Evolutionary conservation across 108 stramenopile species (phyloP).

Genomic region (Conticribra guillardii): DNA sequence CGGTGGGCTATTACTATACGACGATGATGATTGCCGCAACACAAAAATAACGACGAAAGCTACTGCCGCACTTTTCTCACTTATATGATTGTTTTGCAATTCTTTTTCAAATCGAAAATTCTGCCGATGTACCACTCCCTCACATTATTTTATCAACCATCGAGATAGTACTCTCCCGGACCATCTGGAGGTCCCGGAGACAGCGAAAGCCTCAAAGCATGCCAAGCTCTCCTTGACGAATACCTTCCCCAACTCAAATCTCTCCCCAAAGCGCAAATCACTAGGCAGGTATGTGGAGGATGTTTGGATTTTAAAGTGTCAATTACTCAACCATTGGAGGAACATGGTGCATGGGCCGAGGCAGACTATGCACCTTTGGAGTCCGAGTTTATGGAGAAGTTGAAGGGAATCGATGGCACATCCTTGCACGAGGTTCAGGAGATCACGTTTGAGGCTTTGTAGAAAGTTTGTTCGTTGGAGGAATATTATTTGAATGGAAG

Average conservation of each 20-base stretch:
- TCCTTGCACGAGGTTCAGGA: slow-evolving; percentile 64
- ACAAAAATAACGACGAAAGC: too few relatives aligned
- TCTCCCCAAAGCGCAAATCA: slow-evolving; percentile 61
- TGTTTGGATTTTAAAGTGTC: slow-evolving; percentile 73
- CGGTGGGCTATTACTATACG: too few relatives aligned
- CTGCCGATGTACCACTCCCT: background rate
- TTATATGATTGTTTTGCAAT: background rate
- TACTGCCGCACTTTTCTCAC: too few relatives aligned
- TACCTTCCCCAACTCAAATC: slow-evolving; percentile 62
- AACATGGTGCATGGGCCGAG: slow-evolving; percentile 56
- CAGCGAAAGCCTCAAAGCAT: slow-evolving; percentile 66
- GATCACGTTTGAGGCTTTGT: slow-evolving; percentile 49
- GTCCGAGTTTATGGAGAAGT: slow-evolving; percentile 60
- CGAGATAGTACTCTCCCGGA: slow-evolving; percentile 26
- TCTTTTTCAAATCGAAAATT: background rate
- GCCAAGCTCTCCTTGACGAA: slow-evolving; percentile 63
- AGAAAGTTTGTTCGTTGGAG: too few relatives aligned
- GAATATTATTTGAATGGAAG: too few relatives aligned
- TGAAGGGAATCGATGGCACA: slow-evolving; percentile 59
- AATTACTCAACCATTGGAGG: slow-evolving; percentile 47
- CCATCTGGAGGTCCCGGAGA: slow-evolving; percentile 58
- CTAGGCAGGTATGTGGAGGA: slow-evolving; percentile 85
- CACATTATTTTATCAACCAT: background rate
- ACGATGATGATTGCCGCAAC: too few relatives aligned
- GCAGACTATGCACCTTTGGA: slow-evolving; percentile 56